phyloP scores from a whole-genome alignment of 331 rosid species.

The Quercus tomentella region DNA sequence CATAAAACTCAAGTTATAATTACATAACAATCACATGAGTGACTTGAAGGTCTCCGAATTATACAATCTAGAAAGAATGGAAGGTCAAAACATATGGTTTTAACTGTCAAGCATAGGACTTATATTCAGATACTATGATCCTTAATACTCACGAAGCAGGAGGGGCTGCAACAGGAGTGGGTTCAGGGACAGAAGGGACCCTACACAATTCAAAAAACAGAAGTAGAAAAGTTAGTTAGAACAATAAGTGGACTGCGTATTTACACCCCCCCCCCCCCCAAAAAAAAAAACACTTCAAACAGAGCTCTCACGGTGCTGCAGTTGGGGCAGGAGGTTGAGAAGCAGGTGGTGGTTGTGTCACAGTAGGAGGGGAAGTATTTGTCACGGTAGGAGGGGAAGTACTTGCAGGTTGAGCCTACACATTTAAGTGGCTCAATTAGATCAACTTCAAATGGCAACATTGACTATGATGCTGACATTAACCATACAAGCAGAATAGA shows the following conservation, averaged over 20 bases:
- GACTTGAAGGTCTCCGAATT: neutral
- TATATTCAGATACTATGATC: neutral
- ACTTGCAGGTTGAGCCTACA: conserved; percentile 30
- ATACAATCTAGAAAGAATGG: neutral
- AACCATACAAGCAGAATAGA: neutral
- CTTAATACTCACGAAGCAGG: conserved; percentile 26
- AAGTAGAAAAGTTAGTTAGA: neutral
- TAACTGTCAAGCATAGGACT: neutral
- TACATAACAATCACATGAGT: neutral
- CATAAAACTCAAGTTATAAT: neutral
- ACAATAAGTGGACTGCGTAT: neutral
- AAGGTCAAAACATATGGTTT: neutral
- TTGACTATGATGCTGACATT: neutral
- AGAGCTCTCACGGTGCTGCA: conserved; percentile 12
- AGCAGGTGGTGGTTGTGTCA: conserved; percentile 12
- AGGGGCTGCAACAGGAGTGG: conserved; percentile 27
- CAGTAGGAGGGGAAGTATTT: neutral
- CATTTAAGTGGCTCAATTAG: conserved; percentile 6
- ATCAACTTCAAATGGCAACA: neutral
- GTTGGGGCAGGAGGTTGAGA: conserved; percentile 17
- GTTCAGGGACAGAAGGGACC: conserved; percentile 14
- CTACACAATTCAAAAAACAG: conserved; percentile 11
- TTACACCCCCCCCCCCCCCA: neutral
- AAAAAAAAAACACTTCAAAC: neutral
- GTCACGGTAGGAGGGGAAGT: conserved; percentile 2